Percentiles rank a stretch among this genome's conserved stretches.
phyloP scores from a whole-genome alignment of 2,329 filamentous ascomycete species.

The Pseudohalonectria lignicola region DNA sequence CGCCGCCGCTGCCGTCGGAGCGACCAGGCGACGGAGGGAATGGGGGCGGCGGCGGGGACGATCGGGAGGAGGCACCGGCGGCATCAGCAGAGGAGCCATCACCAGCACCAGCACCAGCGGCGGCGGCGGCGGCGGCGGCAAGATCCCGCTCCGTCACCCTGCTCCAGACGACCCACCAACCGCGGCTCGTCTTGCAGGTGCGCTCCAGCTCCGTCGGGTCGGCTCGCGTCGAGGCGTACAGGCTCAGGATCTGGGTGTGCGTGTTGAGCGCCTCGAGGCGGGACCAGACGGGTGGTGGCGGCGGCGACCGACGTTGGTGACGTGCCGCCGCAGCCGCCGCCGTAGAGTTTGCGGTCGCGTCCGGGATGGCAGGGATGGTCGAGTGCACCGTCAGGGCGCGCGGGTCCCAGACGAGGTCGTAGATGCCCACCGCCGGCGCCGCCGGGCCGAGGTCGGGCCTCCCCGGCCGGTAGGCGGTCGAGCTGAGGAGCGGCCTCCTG shows the following conservation, averaged over 20 bases:
- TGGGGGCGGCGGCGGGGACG: background rate
- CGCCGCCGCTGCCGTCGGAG: background rate
- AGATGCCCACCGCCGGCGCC: conserved; percentile 28
- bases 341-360: conserved; percentile 18
- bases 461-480: conserved; percentile 45
- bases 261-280: conserved; percentile 53
- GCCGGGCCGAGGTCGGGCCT: conserved; percentile 25
- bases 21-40: no score
- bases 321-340: conserved; percentile 5
- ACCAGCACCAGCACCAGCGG: no score
- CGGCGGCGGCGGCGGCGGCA: background rate
- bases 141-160: conserved; percentile 32
- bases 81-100: no score
- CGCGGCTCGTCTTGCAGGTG: conserved; percentile 54
- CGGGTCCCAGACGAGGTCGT: conserved; percentile 54
- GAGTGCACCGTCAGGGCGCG: conserved; percentile 43
- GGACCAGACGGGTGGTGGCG: conserved; percentile 33
- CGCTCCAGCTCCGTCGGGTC: conserved; percentile 39
- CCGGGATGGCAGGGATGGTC: conserved; percentile 57
- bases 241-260: conserved; percentile 51
- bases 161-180: conserved; percentile 63
- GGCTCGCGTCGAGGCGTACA: conserved; percentile 34
- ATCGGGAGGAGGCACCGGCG: no score
- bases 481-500: conserved; percentile 41
- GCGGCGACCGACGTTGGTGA: no score